Evolutionary conservation across 2,329 filamentous ascomycete genomes (phyloP).

Genomic region (Hymenoscyphus infarciens): DNA sequence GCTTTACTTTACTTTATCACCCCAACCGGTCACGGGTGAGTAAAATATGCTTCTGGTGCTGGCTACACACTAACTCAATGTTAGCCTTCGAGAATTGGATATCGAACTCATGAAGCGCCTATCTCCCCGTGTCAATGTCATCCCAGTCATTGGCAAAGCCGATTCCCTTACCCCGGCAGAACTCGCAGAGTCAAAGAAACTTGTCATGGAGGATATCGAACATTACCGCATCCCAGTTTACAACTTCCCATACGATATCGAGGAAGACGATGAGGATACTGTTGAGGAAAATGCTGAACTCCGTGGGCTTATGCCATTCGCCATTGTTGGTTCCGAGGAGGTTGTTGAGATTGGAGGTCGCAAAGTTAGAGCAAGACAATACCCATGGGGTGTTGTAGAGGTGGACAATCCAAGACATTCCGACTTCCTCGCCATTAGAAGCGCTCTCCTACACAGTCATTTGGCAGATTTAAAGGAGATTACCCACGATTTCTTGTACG

Average conservation of each 20-base stretch:
- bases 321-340: constrained; percentile 97
- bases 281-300: constrained; percentile 99
- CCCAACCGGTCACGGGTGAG: constrained; percentile 89
- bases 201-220: constrained; percentile 99
- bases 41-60: constrained; percentile 19
- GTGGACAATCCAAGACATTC: constrained; percentile 99
- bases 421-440: constrained; percentile 96
- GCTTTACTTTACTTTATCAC: constrained; percentile 99
- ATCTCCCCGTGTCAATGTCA: constrained; percentile 96
- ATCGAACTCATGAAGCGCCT: constrained; percentile 99
- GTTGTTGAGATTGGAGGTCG: constrained; percentile 90
- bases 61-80: constrained; percentile 19
- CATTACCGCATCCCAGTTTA: constrained; percentile 99
- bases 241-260: constrained; percentile 99
- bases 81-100: constrained; percentile 92
- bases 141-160: constrained; percentile 97
- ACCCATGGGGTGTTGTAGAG: constrained; percentile 98
- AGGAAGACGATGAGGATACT: constrained; percentile 98
- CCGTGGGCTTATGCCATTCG: constrained; percentile 95
- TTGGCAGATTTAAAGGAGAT: constrained; percentile 98
- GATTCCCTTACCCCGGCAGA: constrained; percentile 95
- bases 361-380: constrained; percentile 90
- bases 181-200: constrained; percentile 97
- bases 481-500: constrained; percentile 98
- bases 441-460: constrained; percentile 94